These are phyloP conservation scores for Geosmithia putterillii DNA, from an alignment of 2,329 filamentous ascomycete species.

Conservation along the genomic window DNA sequence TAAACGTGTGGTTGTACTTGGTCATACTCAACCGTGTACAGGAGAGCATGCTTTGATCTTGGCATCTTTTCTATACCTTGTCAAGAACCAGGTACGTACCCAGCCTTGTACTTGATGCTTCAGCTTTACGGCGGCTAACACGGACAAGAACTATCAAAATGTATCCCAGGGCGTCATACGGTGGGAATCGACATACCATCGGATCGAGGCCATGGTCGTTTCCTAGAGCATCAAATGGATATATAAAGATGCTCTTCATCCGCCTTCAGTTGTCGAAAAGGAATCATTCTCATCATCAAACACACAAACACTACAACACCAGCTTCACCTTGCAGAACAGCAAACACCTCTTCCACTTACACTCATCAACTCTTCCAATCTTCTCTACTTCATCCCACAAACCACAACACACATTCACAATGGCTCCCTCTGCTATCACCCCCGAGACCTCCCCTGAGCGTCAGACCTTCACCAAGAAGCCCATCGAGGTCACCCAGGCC, in stretches of 20 bases:
- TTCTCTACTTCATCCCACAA: not conserved
- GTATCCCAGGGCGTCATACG: not conserved
- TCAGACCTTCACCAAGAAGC: conserved; percentile 15
- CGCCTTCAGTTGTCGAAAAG: not conserved
- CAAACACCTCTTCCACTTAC: not conserved
- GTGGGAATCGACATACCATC: not conserved
- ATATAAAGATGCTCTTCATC: not conserved
- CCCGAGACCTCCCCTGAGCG: conserved; percentile 20
- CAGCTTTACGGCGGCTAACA: not conserved
- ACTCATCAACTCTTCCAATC: not conserved
- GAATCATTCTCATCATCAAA: conserved; percentile 1
- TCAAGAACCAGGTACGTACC: not conserved
- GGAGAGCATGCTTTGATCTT: not conserved
- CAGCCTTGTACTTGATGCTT: not conserved
- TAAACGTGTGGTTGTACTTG: too few species aligned
- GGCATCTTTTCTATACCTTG: not conserved
- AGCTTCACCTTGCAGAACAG: too few species aligned
- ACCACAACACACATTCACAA: conserved; percentile 9
- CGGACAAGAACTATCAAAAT: not conserved
- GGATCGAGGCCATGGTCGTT: not conserved
- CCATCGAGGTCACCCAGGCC: conserved; percentile 1
- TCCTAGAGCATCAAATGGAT: not conserved
- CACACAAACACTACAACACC: not conserved
- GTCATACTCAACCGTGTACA: too few species aligned
- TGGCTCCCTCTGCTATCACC: conserved; percentile 22